These are phyloP conservation scores for Aquilaria malaccensis DNA, from an alignment of 345 rosid genomes.

Conservation along the genomic window DNA sequence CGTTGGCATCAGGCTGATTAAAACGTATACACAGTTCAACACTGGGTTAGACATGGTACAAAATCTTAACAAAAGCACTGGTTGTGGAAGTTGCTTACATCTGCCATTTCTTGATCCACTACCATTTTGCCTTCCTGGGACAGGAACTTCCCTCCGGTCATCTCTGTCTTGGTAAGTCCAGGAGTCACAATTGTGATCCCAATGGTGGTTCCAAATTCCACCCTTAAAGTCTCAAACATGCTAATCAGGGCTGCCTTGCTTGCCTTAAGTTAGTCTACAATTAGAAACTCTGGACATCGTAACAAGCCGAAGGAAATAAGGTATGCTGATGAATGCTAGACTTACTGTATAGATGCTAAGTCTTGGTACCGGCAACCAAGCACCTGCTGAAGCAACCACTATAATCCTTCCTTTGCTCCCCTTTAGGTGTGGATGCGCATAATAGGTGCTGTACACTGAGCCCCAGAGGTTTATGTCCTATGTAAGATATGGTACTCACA, in stretches of 20 bases:
- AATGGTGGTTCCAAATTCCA: conserved; percentile 28
- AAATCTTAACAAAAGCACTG: neutral
- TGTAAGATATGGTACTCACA: neutral
- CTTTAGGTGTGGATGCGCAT: conserved; percentile 28
- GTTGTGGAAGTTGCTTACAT: conserved; percentile 22
- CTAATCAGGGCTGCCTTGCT: conserved; percentile 49
- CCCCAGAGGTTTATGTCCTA: conserved; percentile 43
- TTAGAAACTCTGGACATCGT: neutral
- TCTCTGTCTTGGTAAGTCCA: conserved; percentile 29
- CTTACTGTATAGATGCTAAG: conserved; percentile 38
- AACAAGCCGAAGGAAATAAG: neutral
- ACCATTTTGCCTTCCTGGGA: conserved; percentile 31
- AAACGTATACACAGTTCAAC: conserved; percentile 9
- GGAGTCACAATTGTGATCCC: conserved; percentile 52
- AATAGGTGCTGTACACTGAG: conserved; percentile 26
- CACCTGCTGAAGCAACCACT: conserved; percentile 34
- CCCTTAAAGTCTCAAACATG: conserved; percentile 35
- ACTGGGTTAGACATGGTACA: neutral
- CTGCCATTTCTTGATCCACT: conserved; percentile 32
- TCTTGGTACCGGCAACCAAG: conserved; percentile 37
- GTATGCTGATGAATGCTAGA: neutral
- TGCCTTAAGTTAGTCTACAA: conserved; percentile 23
- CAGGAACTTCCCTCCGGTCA: conserved; percentile 35
- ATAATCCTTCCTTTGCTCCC: conserved; percentile 39
- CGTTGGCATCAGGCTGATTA: conserved; percentile 22